phyloP scores from a whole-genome alignment of 352 stramenopile genomes.

The Pythium phragmitis region DNA sequence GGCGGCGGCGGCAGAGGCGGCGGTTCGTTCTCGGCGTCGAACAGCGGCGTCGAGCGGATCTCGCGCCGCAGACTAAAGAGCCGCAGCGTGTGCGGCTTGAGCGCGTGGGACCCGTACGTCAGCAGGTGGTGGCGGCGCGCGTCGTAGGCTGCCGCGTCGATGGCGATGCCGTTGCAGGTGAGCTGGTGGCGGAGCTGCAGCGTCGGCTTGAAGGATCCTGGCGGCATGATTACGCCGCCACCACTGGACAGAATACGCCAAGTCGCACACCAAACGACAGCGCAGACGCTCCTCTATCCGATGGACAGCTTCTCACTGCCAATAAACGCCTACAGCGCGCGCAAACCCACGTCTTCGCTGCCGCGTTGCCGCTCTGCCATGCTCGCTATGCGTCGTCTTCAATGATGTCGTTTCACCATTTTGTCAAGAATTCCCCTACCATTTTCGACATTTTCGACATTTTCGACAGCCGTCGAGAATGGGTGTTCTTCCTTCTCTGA shows the following conservation, averaged over 20 bases:
- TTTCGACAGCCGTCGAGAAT: slow-evolving; percentile 3
- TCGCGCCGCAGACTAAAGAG: slow-evolving; percentile 75
- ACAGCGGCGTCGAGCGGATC: slow-evolving; percentile 54
- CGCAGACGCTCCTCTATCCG: background rate
- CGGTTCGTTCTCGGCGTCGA: slow-evolving; percentile 33
- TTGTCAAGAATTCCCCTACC: background rate
- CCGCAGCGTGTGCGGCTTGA: slow-evolving; percentile 53
- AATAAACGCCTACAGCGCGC: background rate
- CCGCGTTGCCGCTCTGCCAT: background rate
- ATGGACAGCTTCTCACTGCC: background rate
- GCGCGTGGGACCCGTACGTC: slow-evolving; percentile 44
- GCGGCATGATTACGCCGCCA: slow-evolving; percentile 1
- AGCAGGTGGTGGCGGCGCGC: slow-evolving; percentile 66
- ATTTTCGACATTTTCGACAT: slow-evolving; percentile 12
- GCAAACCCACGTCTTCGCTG: background rate
- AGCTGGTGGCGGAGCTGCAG: slow-evolving; percentile 80
- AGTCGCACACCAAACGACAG: slow-evolving; percentile 3
- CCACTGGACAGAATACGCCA: background rate
- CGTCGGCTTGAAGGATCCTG: slow-evolving; percentile 35
- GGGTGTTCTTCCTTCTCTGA: background rate
- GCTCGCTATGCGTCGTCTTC: background rate
- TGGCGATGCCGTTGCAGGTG: slow-evolving; percentile 45
- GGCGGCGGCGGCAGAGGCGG: slow-evolving; percentile 4
- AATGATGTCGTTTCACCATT: slow-evolving; percentile 1
- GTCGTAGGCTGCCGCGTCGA: slow-evolving; percentile 66